Base-by-base conservation (phyloP, 129 eudicot species). In the Saposhnikovia divaricata region DNA sequence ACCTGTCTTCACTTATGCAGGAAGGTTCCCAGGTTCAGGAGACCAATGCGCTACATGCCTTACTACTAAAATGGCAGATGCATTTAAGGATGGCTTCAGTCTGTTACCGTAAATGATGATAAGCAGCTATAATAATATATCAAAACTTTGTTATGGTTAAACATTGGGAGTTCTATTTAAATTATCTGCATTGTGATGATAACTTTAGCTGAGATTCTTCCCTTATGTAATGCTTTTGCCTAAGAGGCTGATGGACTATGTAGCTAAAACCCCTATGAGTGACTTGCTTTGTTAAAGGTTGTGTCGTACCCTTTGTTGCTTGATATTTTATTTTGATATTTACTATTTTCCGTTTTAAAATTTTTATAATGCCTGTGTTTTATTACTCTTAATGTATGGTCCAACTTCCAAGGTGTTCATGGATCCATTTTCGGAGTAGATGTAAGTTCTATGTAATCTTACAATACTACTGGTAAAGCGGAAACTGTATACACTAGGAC, bases 11-110 rank as follows among this genome's bases (percentile, higher is more conserved):
- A 18, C 47, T 72, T 44, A 39, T 86, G 92, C 96, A 95, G 98
- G 88, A 95, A 95, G 86, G 93, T 81, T 80, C 98, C 96, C 21
- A 87, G 98, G 90, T 95, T 90, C 89, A 90, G 98, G 84, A 87
- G 94, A 85, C 89, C 98, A 34, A 46, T 65, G 39, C 93, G 98
- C 63, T 95, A 90, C 84, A 95, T 90, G 96, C 98, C 98, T 8
- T 95, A 95, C 70, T 87, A 90, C 76, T 95, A 84, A 89, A 80
- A 6, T 16, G n/a, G 46, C 3, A 7, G 5, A 43, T 40, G 83
- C n/a, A 16, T 14, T 18, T 72, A 72, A 40, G 28, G 23, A 9
- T 21, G 48, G 48, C 76, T 21, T 23, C 47, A 43, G 13, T 28
- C 50, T 74, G 57, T 74, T 46, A 16, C 69, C 34, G 14, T 10